phyloP scores from a whole-genome alignment of 805 yeast genomes.

The Candida piceae region DNA sequence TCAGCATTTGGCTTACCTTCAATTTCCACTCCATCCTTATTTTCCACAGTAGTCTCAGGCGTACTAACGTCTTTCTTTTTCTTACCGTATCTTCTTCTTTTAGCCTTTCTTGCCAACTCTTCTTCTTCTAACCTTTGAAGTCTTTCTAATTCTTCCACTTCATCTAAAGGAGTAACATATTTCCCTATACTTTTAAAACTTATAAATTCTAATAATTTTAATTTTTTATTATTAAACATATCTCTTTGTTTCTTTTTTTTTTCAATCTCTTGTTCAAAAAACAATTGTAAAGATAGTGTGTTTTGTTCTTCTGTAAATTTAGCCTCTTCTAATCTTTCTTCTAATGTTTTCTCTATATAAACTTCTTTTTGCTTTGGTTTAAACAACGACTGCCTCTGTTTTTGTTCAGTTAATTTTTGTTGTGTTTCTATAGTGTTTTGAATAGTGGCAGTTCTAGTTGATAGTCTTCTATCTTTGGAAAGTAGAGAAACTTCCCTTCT shows the following conservation, averaged over 20 bases:
- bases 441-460: slow-evolving; percentile 73
- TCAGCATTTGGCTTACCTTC: background rate
- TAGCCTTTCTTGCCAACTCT: slow-evolving; percentile 16
- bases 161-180: slow-evolving; percentile 59
- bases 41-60: slow-evolving; percentile 19
- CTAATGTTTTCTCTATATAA: slow-evolving; percentile 54
- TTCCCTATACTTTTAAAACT: slow-evolving; percentile 45
- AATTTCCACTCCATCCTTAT: background rate
- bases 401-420: slow-evolving; percentile 64
- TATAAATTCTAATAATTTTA: slow-evolving; percentile 54
- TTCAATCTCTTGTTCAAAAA: slow-evolving; percentile 78
- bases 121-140: slow-evolving; percentile 31
- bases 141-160: slow-evolving; percentile 41
- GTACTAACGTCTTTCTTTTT: slow-evolving; percentile 23
- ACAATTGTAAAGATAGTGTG: slow-evolving; percentile 64
- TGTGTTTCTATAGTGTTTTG: slow-evolving; percentile 74
- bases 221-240: slow-evolving; percentile 59
- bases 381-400: slow-evolving; percentile 41
- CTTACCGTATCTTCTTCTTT: slow-evolving; percentile 40
- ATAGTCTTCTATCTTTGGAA: slow-evolving; percentile 54
- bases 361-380: slow-evolving; percentile 30
- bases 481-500: slow-evolving; percentile 22
- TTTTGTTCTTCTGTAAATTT: slow-evolving; percentile 78
- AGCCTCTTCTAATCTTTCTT: slow-evolving; percentile 76
- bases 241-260: slow-evolving; percentile 76